Evolutionary conservation across 805 yeast genomes (phyloP).

Genomic region (Teunomyces tritomae): DNA sequence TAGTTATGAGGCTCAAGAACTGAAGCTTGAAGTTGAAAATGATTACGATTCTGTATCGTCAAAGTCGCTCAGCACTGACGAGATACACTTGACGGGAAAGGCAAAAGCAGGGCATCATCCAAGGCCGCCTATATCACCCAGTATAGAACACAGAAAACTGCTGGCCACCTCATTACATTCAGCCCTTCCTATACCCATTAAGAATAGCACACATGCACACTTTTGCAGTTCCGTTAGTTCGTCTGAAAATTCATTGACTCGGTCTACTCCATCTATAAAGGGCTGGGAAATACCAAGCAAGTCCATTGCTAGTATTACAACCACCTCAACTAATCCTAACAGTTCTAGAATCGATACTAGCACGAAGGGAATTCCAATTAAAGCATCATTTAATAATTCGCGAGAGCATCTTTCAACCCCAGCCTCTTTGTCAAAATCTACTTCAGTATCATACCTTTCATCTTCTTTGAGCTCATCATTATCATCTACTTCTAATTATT

Average conservation of each 20-base stretch:
- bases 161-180: neutral
- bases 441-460: slow-evolving; percentile 40
- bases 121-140: neutral
- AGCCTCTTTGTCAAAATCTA: slow-evolving; percentile 35
- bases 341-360: slow-evolving; percentile 14
- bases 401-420: neutral
- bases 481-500: slow-evolving; percentile 37
- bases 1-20: neutral
- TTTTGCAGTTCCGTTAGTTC: neutral
- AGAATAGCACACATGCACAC: neutral
- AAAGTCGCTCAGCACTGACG: neutral
- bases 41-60: neutral
- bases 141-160: neutral
- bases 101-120: neutral
- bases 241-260: slow-evolving; percentile 8
- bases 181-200: neutral
- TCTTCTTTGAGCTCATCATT: slow-evolving; percentile 40
- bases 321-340: slow-evolving; percentile 9
- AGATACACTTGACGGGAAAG: neutral
- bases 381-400: slow-evolving; percentile 6
- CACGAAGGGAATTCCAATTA: slow-evolving; percentile 20
- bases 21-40: neutral
- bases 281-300: slow-evolving; percentile 51
- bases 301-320: slow-evolving; percentile 26
- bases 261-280: slow-evolving; percentile 28